phyloP scores from a whole-genome alignment of 192 early-diverging fungal species.

The Coemansia sp. region DNA sequence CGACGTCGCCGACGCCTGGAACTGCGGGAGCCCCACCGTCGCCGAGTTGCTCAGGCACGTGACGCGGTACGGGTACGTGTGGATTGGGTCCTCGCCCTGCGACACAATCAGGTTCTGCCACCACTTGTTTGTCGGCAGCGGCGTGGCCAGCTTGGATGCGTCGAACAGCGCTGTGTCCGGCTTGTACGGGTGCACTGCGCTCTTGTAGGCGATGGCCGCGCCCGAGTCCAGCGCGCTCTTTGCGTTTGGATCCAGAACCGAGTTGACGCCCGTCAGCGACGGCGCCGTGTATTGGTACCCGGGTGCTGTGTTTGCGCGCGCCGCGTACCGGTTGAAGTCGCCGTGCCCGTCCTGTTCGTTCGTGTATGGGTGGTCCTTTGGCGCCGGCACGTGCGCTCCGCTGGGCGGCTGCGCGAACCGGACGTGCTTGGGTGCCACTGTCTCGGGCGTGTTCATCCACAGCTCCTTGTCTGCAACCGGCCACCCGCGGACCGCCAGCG shows the following conservation, averaged over 20 bases:
- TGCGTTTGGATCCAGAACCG: slow-evolving; percentile 34
- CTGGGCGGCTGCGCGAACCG: slow-evolving; percentile 45
- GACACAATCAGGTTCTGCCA: slow-evolving; percentile 54
- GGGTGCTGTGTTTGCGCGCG: slow-evolving; percentile 8
- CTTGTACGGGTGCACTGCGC: slow-evolving; percentile 12
- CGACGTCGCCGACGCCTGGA: slow-evolving; percentile 6
- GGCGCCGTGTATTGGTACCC: slow-evolving; percentile 26
- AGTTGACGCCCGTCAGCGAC: slow-evolving; percentile 22
- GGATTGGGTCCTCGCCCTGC: slow-evolving; percentile 39
- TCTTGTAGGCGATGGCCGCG: slow-evolving; percentile 11
- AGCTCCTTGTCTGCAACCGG: slow-evolving; percentile 22
- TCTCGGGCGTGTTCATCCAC: slow-evolving; percentile 36
- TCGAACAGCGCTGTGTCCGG: slow-evolving; percentile 42
- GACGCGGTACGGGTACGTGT: slow-evolving; percentile 54
- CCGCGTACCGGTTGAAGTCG: slow-evolving; percentile 14
- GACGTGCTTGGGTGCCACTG: slow-evolving; percentile 2
- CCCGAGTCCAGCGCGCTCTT: slow-evolving; percentile 36
- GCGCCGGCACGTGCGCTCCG: slow-evolving; percentile 29
- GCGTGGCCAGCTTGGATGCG: slow-evolving; percentile 7
- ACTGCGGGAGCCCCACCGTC: slow-evolving; percentile 37
- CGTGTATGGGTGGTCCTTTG: slow-evolving; percentile 23
- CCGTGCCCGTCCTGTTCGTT: slow-evolving; percentile 32
- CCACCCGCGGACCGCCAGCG: neutral
- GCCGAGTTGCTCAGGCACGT: slow-evolving; percentile 25
- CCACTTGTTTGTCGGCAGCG: slow-evolving; percentile 54